Conservation (phyloP, 371 early-diverging fungal species). For the Mortierella sp. region DNA sequence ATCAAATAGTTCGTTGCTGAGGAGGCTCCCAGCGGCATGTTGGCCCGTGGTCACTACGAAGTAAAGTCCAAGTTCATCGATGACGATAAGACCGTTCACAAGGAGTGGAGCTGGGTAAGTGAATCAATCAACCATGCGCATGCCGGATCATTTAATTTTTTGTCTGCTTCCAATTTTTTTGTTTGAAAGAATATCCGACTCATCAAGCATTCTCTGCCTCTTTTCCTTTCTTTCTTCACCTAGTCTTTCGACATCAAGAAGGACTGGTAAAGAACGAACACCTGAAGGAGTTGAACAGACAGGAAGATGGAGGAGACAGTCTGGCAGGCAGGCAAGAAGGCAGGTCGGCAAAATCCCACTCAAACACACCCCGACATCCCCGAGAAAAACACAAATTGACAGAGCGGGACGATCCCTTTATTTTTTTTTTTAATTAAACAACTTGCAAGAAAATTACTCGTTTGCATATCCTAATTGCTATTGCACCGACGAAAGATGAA, state of each 20-base stretch:
- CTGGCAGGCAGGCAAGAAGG: not conserved
- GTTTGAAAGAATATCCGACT: not conserved
- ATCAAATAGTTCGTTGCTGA: constrained; percentile 75
- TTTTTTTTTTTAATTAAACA: constrained; percentile 7
- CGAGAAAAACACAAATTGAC: not conserved
- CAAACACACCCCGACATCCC: not conserved
- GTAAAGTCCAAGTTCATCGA: constrained; percentile 73
- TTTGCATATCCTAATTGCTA: not conserved
- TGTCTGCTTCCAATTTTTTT: not conserved
- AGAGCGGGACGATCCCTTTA: not conserved
- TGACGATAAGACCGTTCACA: constrained; percentile 71
- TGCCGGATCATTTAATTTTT: not conserved
- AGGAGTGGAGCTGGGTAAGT: constrained; percentile 72
- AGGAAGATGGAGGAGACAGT: not conserved
- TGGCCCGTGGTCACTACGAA: constrained; percentile 92
- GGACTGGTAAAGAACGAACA: constrained; percentile 66
- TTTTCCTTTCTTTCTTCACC: not conserved
- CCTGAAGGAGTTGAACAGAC: not conserved
- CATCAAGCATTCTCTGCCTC: not conserved
- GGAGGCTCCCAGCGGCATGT: constrained; percentile 92
- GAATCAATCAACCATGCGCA: not conserved
- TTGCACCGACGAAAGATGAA: not conserved
- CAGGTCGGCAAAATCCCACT: constrained; percentile 3
- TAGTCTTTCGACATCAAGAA: constrained; percentile 77
- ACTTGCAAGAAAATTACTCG: not conserved